These are phyloP conservation scores for Noccaea bulbosa DNA, from an alignment of 345 rosid genomes.

Conservation along the genomic window DNA sequence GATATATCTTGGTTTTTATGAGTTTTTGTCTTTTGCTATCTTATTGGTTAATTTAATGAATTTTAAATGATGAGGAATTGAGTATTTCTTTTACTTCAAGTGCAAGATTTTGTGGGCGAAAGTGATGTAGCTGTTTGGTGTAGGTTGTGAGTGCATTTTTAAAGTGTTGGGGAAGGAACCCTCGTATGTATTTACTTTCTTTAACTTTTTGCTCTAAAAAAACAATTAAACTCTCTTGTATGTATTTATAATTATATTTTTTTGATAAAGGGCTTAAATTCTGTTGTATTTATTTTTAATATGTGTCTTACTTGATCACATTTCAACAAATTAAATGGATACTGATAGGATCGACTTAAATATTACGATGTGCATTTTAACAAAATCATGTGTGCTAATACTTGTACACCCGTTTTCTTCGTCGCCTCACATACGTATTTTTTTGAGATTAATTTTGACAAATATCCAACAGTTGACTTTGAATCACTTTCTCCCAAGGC, in stretches of 20 bases:
- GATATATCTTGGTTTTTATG: too few species aligned
- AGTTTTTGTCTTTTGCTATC: too few species aligned
- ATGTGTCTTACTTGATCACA: slow-evolving; percentile 40
- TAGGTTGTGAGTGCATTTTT: slow-evolving; percentile 44
- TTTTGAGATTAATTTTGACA: background rate
- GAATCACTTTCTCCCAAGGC: too few species aligned
- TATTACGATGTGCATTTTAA: background rate
- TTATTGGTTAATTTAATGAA: background rate
- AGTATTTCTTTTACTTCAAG: slow-evolving; percentile 45
- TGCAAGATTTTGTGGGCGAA: slow-evolving; percentile 37
- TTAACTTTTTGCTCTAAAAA: background rate
- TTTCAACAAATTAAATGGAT: slow-evolving; percentile 6
- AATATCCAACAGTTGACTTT: background rate
- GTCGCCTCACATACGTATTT: background rate
- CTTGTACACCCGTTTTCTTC: background rate
- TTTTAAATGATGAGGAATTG: slow-evolving; percentile 34
- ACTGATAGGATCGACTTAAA: slow-evolving; percentile 5
- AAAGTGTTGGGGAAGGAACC: slow-evolving; percentile 42
- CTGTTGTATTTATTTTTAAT: background rate
- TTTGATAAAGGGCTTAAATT: background rate
- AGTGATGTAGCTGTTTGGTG: slow-evolving; percentile 41
- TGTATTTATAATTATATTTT: background rate
- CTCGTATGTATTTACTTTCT: slow-evolving; percentile 37
- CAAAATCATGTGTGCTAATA: background rate
- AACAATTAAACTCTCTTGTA: too few species aligned